Conservation (phyloP, 305 asterid genomes). For the Lippia alba region DNA sequence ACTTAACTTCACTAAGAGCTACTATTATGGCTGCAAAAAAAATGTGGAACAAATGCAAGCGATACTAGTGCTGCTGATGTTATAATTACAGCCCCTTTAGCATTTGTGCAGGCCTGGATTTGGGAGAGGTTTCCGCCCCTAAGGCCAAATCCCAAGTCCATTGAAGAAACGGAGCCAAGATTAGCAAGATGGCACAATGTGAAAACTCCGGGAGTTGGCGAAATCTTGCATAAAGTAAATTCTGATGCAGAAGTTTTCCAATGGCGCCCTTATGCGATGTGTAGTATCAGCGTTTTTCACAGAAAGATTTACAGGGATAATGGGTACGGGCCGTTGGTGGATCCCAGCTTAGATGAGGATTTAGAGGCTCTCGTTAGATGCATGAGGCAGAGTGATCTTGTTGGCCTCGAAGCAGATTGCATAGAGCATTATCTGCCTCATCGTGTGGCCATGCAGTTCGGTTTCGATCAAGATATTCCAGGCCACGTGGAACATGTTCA, state of each 20-base stretch:
- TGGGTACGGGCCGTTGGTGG: slow-evolving; percentile 19
- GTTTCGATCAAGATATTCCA: slow-evolving; percentile 60
- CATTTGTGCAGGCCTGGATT: slow-evolving; percentile 49
- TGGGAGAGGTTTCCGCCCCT: slow-evolving; percentile 50
- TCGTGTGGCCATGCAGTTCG: slow-evolving; percentile 61
- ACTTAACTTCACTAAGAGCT: slow-evolving; percentile 36
- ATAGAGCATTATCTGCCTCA: slow-evolving; percentile 50
- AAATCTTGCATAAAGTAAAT: slow-evolving; percentile 10
- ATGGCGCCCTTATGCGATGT: slow-evolving; percentile 45
- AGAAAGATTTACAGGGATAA: slow-evolving; percentile 27
- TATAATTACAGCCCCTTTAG: slow-evolving; percentile 40
- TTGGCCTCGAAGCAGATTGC: slow-evolving; percentile 35
- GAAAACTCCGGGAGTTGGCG: background rate
- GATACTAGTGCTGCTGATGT: background rate
- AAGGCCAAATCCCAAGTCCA: slow-evolving; percentile 23
- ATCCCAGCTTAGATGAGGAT: slow-evolving; percentile 14
- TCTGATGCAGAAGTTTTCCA: slow-evolving; percentile 23
- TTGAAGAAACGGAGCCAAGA: slow-evolving; percentile 25
- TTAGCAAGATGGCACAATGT: slow-evolving; percentile 40
- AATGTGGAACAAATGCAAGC: background rate
- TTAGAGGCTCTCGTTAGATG: slow-evolving; percentile 38
- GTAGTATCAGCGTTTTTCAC: background rate
- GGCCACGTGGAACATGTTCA: slow-evolving; percentile 33
- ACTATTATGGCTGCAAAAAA: slow-evolving; percentile 8
- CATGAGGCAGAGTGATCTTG: slow-evolving; percentile 45